Evolutionary conservation across 495 filamentous ascomycete species (phyloP), one percentile per base, ranked within the genome.

Genomic region (Staphylotrichum longicolle): DNA sequence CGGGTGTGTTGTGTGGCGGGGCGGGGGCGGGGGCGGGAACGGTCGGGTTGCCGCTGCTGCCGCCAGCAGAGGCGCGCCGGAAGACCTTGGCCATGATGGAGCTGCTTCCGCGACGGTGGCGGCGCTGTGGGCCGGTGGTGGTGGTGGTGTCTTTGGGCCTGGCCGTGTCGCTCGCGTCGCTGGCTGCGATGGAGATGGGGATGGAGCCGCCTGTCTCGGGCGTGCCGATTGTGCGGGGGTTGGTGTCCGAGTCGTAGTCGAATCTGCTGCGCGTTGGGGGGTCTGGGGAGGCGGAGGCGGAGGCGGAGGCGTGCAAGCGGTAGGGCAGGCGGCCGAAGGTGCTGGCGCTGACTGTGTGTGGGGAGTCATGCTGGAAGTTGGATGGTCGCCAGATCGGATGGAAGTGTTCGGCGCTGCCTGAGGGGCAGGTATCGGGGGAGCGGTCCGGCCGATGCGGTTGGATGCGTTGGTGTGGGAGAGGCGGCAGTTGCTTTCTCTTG

Each of bases 31-130:
- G 27, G 37, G 37, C 10, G 51, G 14, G 27, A n/a, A 8, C 20
- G 52, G 20, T 33, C 10, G 3, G 8, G 15, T 8, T 34, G 41
- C 20, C 3, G 30, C 49, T 34, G 49, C 12, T 33, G 39, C 6
- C 6, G 44, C 15, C 12, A n/a, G 45, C 9, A 0, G 42, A 49
- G n/a, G n/a, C 11, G 15, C 45, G 35, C 10, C 20, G 20, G 20
- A 58, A 50, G 45, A 50, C 15, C 20, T 50, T 58, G 56, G 56
- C 46, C 5, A 58, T 49, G 56, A 58, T 14, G 9, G 50, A 53
- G 20, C 34, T 46, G 47, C 45, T 3, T 11, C 15, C 8, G 35
- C 44, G n/a, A 14, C 32, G 12, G 45, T 20, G 20, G 37, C 39
- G 4, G 47, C 30, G 47, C 39, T 8, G 4, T 39, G 9, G 20